Conservation (phyloP, 176 grass and related monocot species). For the Hordeum marinum region DNA sequence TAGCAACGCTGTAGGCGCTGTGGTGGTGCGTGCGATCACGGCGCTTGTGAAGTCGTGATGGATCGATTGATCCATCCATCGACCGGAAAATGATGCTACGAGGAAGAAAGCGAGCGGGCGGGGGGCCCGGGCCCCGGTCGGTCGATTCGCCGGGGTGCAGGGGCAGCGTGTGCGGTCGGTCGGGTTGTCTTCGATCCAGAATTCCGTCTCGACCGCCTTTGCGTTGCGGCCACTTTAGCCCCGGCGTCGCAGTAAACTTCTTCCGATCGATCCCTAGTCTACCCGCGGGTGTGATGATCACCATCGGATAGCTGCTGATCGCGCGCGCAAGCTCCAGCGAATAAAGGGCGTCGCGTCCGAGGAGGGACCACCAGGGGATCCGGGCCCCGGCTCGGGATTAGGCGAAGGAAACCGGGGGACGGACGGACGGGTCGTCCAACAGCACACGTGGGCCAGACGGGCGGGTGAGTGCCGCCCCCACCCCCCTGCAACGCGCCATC, state of each 20-base stretch:
- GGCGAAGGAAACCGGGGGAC: background rate
- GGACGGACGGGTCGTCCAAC: too few species aligned
- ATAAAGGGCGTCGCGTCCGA: too few species aligned
- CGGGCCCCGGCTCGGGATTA: background rate
- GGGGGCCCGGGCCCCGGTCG: background rate
- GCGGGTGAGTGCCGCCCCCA: conserved; percentile 21
- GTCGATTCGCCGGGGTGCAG: background rate
- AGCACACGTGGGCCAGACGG: conserved; percentile 45
- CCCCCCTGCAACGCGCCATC: conserved; percentile 8
- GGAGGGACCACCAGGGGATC: background rate
- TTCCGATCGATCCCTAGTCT: background rate
- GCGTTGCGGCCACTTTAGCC: background rate
- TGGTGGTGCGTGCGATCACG: background rate
- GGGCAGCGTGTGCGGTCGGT: conserved; percentile 3
- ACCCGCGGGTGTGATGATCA: too few species aligned
- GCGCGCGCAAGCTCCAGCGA: too few species aligned
- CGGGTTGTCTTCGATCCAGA: too few species aligned
- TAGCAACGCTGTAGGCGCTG: too few species aligned
- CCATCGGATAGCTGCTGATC: too few species aligned
- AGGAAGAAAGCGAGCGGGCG: background rate
- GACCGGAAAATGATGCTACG: background rate
- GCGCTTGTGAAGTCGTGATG: background rate
- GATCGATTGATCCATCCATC: too few species aligned
- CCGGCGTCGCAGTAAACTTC: background rate
- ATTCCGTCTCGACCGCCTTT: background rate